Evolutionary conservation across 768 basidiomycete species (phyloP).

Genomic region (Serendipita vermifera): DNA sequence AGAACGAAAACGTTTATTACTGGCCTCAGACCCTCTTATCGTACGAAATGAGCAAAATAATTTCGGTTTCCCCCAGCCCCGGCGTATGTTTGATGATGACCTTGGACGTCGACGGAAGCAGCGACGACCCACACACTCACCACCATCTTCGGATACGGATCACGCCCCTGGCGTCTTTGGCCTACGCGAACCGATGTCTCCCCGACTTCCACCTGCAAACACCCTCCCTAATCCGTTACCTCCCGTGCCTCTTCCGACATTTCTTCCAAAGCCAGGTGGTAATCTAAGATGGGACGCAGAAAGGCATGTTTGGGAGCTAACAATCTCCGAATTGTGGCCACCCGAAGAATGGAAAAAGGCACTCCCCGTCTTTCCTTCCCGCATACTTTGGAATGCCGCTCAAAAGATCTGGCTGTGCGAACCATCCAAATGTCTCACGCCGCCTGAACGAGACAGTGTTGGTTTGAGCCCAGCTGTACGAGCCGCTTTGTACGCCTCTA

Average conservation of each 20-base stretch:
- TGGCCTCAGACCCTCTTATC: no score
- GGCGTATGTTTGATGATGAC: neutral
- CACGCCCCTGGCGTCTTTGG: neutral
- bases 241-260: neutral
- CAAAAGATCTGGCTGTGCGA: neutral
- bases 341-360: neutral
- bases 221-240: neutral
- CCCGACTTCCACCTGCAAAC: neutral
- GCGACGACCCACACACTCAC: neutral
- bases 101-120: neutral
- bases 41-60: neutral
- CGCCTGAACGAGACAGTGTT: neutral
- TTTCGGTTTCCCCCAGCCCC: neutral
- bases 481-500: neutral
- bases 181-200: neutral
- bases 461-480: neutral
- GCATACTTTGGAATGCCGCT: neutral
- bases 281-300: neutral
- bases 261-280: neutral
- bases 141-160: neutral
- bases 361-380: neutral
- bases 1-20: no score
- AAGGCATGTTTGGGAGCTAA: neutral
- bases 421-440: neutral
- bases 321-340: neutral